Base-by-base conservation (phyloP, 2,329 filamentous ascomycete species). In the Paracorniculantispora psalliotae region DNA sequence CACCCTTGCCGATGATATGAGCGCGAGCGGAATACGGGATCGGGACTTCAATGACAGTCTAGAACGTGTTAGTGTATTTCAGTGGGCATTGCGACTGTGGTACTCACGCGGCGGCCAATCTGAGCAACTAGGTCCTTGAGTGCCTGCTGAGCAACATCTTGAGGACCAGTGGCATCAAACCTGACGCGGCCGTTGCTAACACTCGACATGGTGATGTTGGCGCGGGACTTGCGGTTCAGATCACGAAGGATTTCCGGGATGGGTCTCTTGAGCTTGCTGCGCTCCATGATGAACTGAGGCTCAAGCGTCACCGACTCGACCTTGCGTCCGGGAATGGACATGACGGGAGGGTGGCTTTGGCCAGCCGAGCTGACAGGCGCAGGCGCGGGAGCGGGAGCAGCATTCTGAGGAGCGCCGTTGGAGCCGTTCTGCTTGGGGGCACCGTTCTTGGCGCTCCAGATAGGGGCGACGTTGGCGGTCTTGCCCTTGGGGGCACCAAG, bases 1-100 rank as follows among this genome's bases (percentile, higher is more conserved):
- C 96, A 70, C 89, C 87, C 70, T 91, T 92, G 66, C 94, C 96
- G 71, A 99, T 97, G 73, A 99, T 92, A 73, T 93, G 89, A 56
- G 92, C 85, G 62, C 92, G 87, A 23, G 91, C 85, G 41, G 91
- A 93, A 51, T 88, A 83, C 55, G 93, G 94, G 64, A 99, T 88
- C 2, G 90, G 81, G 51, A 97, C 85, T 64, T 86, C 88, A 69
- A 90, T 81, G n/a, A 78, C 75, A 66, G 77, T 76, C 77, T 81
- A 61, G 15, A 23, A 37, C 56, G 23, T 49, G 61, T 69, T 64
- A 69, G 67, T 53, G 19, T 61, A 59, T 39, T 51, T 15, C 21
- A 6, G 12, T 2, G 10, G 19, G 21, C 26, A 23, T 25, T n/a
- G 47, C 50, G 10, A 43, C 7, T 23, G 55, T 7, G 17, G 4